Percentiles rank a stretch among this genome's conserved stretches.
These are phyloP conservation scores for Draba incana DNA, from an alignment of 345 rosid genomes.

Conservation along the genomic window DNA sequence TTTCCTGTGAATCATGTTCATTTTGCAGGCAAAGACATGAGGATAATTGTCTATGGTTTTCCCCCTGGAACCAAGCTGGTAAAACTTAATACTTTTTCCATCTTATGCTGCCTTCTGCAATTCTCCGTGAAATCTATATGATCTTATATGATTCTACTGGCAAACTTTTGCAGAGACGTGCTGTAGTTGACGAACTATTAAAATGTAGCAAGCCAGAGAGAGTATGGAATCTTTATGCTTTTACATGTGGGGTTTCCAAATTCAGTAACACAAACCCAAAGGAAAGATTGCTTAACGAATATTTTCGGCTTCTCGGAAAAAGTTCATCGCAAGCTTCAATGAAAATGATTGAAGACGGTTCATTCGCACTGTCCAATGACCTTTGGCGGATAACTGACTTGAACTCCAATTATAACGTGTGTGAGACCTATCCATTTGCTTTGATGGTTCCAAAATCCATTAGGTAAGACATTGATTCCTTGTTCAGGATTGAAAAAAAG, in stretches of 20 bases:
- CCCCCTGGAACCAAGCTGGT: conserved; percentile 93
- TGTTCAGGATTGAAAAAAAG: conserved; percentile 9
- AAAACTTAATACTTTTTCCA: conserved; percentile 1
- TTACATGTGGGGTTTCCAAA: conserved; percentile 76
- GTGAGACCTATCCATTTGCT: conserved; percentile 90
- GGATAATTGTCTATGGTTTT: conserved; percentile 89
- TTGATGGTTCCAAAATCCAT: conserved; percentile 82
- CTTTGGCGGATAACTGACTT: conserved; percentile 83
- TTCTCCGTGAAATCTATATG: conserved; percentile 19
- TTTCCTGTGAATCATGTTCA: conserved; percentile 26
- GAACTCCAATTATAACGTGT: conserved; percentile 69
- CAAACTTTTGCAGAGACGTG: conserved; percentile 66
- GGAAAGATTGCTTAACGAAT: conserved; percentile 87
- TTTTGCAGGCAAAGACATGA: conserved; percentile 95
- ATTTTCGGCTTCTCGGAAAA: conserved; percentile 86
- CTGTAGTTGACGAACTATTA: conserved; percentile 61
- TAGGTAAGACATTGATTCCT: conserved; percentile 55
- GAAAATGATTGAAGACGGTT: conserved; percentile 67
- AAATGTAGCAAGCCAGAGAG: conserved; percentile 66
- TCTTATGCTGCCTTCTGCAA: conserved; percentile 9
- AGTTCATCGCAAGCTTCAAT: conserved; percentile 60
- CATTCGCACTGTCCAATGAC: conserved; percentile 73
- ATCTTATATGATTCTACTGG: conserved; percentile 3
- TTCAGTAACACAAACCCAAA: conserved; percentile 70
- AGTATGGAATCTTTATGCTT: conserved; percentile 86